Percentiles rank a stretch among this genome's conserved stretches.
Conservation (phyloP, 2,329 filamentous ascomycete genomes). For the Penicillium brevicompactum region DNA sequence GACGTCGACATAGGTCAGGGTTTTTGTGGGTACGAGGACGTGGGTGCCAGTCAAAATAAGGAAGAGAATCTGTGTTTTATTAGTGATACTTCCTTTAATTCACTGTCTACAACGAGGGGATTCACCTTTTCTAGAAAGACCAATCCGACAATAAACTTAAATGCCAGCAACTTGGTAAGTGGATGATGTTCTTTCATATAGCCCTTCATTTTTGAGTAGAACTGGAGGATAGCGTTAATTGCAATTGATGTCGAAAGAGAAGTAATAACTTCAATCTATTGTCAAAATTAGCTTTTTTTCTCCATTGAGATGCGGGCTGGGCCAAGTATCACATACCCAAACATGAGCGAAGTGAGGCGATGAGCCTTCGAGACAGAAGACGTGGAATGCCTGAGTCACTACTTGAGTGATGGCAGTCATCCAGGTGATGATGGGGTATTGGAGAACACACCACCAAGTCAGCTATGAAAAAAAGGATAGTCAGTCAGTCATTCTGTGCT, state of each 20-base stretch:
- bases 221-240: constrained; percentile 14
- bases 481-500: background rate
- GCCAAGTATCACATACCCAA: constrained; percentile 28
- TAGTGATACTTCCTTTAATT: no score
- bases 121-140: constrained; percentile 31
- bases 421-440: background rate
- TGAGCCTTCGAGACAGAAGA: constrained; percentile 22
- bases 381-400: background rate
- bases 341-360: constrained; percentile 39
- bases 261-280: constrained; percentile 20
- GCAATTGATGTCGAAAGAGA: no score
- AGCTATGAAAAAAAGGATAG: background rate
- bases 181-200: constrained; percentile 32
- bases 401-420: background rate
- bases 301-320: no score
- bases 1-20: background rate
- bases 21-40: background rate
- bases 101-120: no score
- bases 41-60: no score
- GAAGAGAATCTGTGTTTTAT: no score
- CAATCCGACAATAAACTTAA: constrained; percentile 38
- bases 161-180: constrained; percentile 35
- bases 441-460: background rate
- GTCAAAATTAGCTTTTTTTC: no score
- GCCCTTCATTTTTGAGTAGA: constrained; percentile 29